Conservation (phyloP, 2,329 filamentous ascomycete genomes). For the Reticulascus tulasneorum region DNA sequence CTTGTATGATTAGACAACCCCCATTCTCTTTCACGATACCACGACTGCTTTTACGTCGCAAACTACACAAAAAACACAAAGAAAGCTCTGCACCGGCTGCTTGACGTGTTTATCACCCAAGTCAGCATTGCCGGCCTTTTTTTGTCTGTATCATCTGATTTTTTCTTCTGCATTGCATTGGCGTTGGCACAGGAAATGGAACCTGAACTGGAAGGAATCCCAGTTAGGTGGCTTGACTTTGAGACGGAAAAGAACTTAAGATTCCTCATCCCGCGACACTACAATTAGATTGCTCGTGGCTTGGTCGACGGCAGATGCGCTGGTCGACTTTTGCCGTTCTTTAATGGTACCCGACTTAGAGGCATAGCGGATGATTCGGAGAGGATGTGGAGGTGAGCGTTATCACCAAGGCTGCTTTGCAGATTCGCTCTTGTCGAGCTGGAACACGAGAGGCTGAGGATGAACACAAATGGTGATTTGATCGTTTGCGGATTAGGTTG, state of each 20-base stretch:
- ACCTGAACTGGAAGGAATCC: conserved; percentile 9
- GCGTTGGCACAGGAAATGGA: conserved; percentile 42
- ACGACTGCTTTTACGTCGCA: conserved; percentile 34
- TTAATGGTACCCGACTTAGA: conserved; percentile 13
- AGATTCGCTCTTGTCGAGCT: too few species aligned
- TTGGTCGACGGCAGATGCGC: conserved; percentile 12
- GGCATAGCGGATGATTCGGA: conserved; percentile 1
- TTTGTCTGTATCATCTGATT: conserved; percentile 35
- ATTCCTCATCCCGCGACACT: conserved; percentile 32
- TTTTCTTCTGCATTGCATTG: conserved; percentile 51
- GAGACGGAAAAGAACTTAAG: conserved; percentile 29
- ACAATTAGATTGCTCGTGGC: conserved; percentile 37
- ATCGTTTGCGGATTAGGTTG: too few species aligned
- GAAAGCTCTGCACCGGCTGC: conserved; percentile 5
- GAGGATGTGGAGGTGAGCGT: background rate
- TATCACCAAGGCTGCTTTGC: too few species aligned
- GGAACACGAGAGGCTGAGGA: too few species aligned
- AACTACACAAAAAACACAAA: conserved; percentile 8
- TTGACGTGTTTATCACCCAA: conserved; percentile 1
- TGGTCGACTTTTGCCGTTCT: conserved; percentile 12
- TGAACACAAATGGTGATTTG: too few species aligned
- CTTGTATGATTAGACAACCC: conserved; percentile 39
- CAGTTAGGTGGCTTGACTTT: conserved; percentile 26
- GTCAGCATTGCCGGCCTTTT: conserved; percentile 5
- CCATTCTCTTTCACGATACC: conserved; percentile 37